A percentile compares a stretch with the other conserved stretches of the same genome.
phyloP scores from a whole-genome alignment of 345 rosid species.

The Kandelia obovata region DNA sequence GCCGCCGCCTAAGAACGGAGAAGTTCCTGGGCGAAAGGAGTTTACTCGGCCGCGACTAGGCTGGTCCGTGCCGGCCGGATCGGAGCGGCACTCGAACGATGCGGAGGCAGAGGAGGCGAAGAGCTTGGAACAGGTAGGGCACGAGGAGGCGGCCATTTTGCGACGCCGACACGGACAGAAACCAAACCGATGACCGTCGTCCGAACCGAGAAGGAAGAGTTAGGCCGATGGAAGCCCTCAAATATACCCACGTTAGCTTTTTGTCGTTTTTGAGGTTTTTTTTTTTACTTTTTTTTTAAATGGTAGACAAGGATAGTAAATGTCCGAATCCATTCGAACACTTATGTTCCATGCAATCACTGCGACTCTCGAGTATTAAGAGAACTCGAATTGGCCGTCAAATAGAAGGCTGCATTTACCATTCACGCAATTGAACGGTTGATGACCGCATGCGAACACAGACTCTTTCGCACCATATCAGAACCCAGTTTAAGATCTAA shows the following conservation, averaged over 20 bases:
- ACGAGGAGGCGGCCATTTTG: conserved; percentile 28
- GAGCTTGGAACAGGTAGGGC: conserved; percentile 9
- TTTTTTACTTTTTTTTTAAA: neutral
- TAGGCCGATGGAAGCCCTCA: neutral
- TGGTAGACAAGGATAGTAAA: too few relatives aligned
- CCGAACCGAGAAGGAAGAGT: neutral
- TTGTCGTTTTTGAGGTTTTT: neutral
- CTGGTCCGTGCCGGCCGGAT: conserved; percentile 22
- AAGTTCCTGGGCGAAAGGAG: conserved; percentile 7
- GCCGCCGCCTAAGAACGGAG: conserved; percentile 31
- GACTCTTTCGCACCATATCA: too few relatives aligned
- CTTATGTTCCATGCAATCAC: too few relatives aligned
- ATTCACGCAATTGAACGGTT: too few relatives aligned
- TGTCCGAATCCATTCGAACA: too few relatives aligned
- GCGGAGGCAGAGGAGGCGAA: conserved; percentile 7
- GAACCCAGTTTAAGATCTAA: neutral
- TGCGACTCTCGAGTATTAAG: too few relatives aligned
- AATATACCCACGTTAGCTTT: neutral
- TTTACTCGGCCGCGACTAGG: conserved; percentile 19
- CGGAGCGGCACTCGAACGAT: conserved; percentile 32
- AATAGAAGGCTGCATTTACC: too few relatives aligned
- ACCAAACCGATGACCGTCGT: too few relatives aligned
- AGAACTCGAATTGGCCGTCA: too few relatives aligned
- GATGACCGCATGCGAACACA: accelerated
- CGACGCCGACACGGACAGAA: neutral